A percentile compares a stretch with the other conserved stretches of the same genome.
phyloP scores from a whole-genome alignment of 2,329 filamentous ascomycete genomes.

The Alternaria gaisen region DNA sequence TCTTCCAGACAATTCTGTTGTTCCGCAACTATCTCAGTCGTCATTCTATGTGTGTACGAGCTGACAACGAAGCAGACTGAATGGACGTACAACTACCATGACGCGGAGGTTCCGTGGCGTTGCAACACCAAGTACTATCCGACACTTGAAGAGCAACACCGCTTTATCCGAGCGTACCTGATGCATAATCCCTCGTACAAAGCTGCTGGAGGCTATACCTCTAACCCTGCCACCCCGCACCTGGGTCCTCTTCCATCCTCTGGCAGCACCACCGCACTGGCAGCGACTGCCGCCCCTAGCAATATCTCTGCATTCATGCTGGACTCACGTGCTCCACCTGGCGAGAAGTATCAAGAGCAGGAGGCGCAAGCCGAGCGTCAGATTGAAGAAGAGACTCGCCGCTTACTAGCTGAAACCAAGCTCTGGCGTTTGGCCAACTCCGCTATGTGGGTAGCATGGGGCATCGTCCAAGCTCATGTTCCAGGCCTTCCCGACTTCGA shows the following conservation, averaged over 20 bases:
- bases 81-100: slow-evolving; percentile 98
- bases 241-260: slow-evolving; percentile 42
- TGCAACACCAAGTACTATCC: slow-evolving; percentile 79
- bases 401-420: slow-evolving; percentile 78
- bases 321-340: slow-evolving; percentile 62
- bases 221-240: slow-evolving; percentile 52
- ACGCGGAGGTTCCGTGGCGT: slow-evolving; percentile 68
- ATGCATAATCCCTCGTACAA: slow-evolving; percentile 77
- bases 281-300: slow-evolving; percentile 46
- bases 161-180: slow-evolving; percentile 87
- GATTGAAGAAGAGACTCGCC: slow-evolving; percentile 72
- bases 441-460: slow-evolving; percentile 94
- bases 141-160: slow-evolving; percentile 78
- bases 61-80: slow-evolving; percentile 66
- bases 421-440: slow-evolving; percentile 90
- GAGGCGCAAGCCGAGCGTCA: slow-evolving; percentile 65
- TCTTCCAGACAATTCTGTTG: slow-evolving; percentile 8
- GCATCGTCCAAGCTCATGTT: slow-evolving; percentile 91
- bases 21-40: neutral
- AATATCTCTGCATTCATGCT: slow-evolving; percentile 75
- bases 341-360: slow-evolving; percentile 44
- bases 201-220: slow-evolving; percentile 62
- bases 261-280: slow-evolving; percentile 45
- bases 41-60: neutral
- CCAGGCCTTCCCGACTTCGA: slow-evolving; percentile 70